Base-by-base conservation (phyloP, 2,329 filamentous ascomycete species). In the Paraphoma sp. region DNA sequence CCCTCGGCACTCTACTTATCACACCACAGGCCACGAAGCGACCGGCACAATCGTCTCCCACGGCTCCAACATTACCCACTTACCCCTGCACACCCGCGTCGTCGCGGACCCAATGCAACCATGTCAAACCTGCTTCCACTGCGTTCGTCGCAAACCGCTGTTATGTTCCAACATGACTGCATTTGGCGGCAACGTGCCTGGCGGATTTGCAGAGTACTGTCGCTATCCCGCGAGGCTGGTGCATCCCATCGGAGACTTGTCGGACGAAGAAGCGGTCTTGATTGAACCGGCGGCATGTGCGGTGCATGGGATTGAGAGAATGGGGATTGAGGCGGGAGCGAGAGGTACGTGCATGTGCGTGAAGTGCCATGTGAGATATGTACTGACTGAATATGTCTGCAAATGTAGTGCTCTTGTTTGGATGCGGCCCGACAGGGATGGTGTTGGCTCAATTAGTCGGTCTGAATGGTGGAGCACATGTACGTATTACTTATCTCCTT, bases 81-180 rank as follows among this genome's bases (percentile, higher is more conserved):
- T 90, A 75, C 68, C 81, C 48, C 69, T 89, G 53, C 87, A 87
- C 52, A 86, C 89, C 67, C 84, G 86, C 45, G 87, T 90, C 33
- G 81, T 78, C 4, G 78, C 84, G 36, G 85, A 87, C 67, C 87
- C 87, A 73, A 84, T 85, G 14, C 85, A 90, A 73, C 83, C 90
- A 43, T 91, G 89, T 76, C 85, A 85, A 47, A 84, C 88, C 75
- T 91, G 89, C 79, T 90, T 89, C 81, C 90, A 90, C 80, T 91
- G 89, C 79, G 85, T 86, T 62, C 85, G 87, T 54, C 87, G 88
- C 50, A 83, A 90, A 71, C 81, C 86, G 30, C 78, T 91, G 45
- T 84, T 90, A 53, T 92, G 89, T 74, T 87, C 90, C 75, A 83
- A 89, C 71, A 88, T 89, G 74, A 83, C 86, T 63, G 87, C 86